These are phyloP conservation scores for Simplicillium aogashimaense DNA, from an alignment of 2,329 filamentous ascomycete genomes.

Conservation along the genomic window DNA sequence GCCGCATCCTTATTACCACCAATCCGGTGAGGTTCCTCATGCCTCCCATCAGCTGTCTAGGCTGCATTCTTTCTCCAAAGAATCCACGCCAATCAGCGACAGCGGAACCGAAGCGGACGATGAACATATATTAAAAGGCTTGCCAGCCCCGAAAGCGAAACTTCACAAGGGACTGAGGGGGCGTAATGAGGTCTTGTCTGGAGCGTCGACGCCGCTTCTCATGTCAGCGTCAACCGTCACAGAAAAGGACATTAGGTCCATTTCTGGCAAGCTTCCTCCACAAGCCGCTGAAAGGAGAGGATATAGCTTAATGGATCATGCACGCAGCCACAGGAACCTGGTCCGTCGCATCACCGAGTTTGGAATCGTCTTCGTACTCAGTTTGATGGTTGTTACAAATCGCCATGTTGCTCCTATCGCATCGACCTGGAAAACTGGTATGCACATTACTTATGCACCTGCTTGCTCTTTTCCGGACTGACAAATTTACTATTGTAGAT, in stretches of 20 bases:
- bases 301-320: background rate
- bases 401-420: conserved; percentile 33
- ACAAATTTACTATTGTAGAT: conserved; percentile 24
- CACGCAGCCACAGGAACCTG: conserved; percentile 38
- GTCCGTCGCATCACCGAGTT: conserved; percentile 43
- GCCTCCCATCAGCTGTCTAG: conserved; percentile 26
- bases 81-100: conserved; percentile 61
- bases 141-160: conserved; percentile 67
- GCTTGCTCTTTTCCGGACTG: conserved; percentile 7
- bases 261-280: background rate
- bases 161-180: conserved; percentile 71
- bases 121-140: conserved; percentile 75
- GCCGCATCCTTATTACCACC: conserved; percentile 59
- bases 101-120: conserved; percentile 94
- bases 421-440: conserved; percentile 39
- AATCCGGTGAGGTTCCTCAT: conserved; percentile 44
- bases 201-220: conserved; percentile 43
- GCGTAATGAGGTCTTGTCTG: conserved; percentile 42
- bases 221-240: conserved; percentile 34
- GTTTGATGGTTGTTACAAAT: conserved; percentile 37
- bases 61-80: conserved; percentile 26
- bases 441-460: conserved; percentile 2
- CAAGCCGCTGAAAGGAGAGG: background rate
- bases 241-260: conserved; percentile 19
- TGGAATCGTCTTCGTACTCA: conserved; percentile 38